These are phyloP conservation scores for Starmerella gropengiesseri DNA, from an alignment of 805 yeast genomes.

Conservation along the genomic window DNA sequence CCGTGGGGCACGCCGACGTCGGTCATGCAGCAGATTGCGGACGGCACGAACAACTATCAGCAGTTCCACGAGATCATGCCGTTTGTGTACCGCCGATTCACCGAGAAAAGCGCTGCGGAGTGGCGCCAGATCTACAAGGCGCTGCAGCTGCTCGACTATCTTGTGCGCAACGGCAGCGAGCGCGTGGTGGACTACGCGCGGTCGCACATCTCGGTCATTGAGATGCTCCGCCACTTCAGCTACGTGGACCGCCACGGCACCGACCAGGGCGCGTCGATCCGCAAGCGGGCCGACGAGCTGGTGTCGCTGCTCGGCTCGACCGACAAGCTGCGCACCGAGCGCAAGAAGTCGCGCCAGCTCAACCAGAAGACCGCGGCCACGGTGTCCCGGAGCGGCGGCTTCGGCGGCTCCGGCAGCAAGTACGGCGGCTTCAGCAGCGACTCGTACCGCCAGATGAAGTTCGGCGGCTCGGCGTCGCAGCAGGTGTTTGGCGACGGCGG, in stretches of 20 bases:
- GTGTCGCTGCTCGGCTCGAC: constrained; percentile 66
- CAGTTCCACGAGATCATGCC: constrained; percentile 39
- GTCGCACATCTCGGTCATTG: constrained; percentile 65
- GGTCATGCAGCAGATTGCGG: constrained; percentile 88
- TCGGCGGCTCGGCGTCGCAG: constrained; percentile 30
- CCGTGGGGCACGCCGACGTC: constrained; percentile 97
- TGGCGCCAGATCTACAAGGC: constrained; percentile 98
- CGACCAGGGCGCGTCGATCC: constrained; percentile 91
- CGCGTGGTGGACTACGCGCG: constrained; percentile 92
- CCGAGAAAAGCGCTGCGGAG: constrained; percentile 90
- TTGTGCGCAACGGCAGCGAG: constrained; percentile 86
- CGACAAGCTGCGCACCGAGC: constrained; percentile 60
- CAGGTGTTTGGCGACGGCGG: constrained; percentile 36
- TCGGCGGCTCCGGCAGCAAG: constrained; percentile 28
- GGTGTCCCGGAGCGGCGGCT: constrained; percentile 32
- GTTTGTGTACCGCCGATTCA: constrained; percentile 58
- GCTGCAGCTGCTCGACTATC: constrained; percentile 79
- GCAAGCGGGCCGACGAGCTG: constrained; percentile 78
- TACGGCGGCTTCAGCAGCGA: constrained; percentile 32
- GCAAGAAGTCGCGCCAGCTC: constrained; percentile 82
- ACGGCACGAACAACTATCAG: constrained; percentile 69
- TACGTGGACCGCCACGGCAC: constrained; percentile 87
- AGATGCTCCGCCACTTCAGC: constrained; percentile 86
- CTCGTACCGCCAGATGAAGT: constrained; percentile 18
- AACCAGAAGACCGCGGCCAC: constrained; percentile 49